phyloP scores from a whole-genome alignment of 2,329 filamentous ascomycete species.

The Helminthosporium solani region DNA sequence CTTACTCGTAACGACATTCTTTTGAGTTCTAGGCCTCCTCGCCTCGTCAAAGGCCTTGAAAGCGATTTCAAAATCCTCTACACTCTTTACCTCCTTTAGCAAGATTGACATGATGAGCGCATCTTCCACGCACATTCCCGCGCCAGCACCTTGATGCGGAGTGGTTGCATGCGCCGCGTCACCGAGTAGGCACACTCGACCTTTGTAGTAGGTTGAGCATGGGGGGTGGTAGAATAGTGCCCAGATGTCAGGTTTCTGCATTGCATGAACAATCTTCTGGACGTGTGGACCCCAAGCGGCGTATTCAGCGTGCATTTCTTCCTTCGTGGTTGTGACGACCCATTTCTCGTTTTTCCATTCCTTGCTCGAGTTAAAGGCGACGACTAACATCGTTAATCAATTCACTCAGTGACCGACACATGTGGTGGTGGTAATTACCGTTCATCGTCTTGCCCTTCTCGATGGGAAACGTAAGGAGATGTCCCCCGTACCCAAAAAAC shows the following conservation, averaged over 20 bases:
- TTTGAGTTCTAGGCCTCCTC: conserved; percentile 29
- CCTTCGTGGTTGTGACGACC: conserved; percentile 36
- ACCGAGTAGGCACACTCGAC: conserved; percentile 52
- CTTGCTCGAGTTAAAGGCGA: conserved; percentile 37
- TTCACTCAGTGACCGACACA: conserved; percentile 9
- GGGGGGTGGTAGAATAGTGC: conserved; percentile 58
- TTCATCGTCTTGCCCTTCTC: conserved; percentile 61
- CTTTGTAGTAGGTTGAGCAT: conserved; percentile 48
- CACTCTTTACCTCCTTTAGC: conserved; percentile 28
- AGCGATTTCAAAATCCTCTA: conserved; percentile 35
- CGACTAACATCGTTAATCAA: conserved; percentile 19
- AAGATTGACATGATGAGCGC: conserved; percentile 38
- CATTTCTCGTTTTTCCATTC: conserved; percentile 37
- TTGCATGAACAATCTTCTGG: conserved; percentile 33
- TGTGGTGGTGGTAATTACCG: conserved; percentile 22
- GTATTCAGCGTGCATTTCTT: conserved; percentile 35
- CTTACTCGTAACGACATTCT: conserved; percentile 30
- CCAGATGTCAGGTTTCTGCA: conserved; percentile 58
- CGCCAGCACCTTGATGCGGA: conserved; percentile 58
- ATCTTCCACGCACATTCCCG: conserved; percentile 59
- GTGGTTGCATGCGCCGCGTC: conserved; percentile 59
- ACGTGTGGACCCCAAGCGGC: conserved; percentile 32
- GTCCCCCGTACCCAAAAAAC: conserved; percentile 60
- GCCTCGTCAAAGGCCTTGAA: conserved; percentile 34
- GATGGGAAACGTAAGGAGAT: conserved; percentile 64